Evolutionary conservation across 345 rosid species (phyloP).

Genomic region (Salix viminalis): DNA sequence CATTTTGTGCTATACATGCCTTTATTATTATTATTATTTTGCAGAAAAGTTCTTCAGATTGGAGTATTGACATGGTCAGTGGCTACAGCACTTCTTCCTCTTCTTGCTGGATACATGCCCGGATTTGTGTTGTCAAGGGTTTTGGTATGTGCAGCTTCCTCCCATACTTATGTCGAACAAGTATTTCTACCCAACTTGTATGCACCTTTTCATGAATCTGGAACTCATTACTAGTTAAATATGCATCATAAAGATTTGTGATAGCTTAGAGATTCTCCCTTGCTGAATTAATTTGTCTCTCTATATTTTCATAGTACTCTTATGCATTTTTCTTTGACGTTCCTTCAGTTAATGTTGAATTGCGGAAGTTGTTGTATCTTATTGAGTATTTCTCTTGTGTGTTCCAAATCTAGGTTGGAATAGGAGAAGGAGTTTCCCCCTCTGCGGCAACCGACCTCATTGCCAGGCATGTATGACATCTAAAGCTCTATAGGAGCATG

Average conservation of each 20-base stretch:
- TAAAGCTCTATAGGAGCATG: slow-evolving; percentile 20
- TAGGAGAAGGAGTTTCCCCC: slow-evolving; percentile 98
- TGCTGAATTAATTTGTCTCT: not conserved
- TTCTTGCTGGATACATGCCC: slow-evolving; percentile 86
- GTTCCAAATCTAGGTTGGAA: slow-evolving; percentile 67
- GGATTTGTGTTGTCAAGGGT: slow-evolving; percentile 70
- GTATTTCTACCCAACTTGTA: not conserved
- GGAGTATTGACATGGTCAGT: slow-evolving; percentile 91
- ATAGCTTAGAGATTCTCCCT: not conserved
- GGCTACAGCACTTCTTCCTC: slow-evolving; percentile 79
- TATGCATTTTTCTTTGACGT: slow-evolving; percentile 1
- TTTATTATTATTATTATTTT: slow-evolving; percentile 5
- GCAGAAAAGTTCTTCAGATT: slow-evolving; percentile 74
- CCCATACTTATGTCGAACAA: not conserved
- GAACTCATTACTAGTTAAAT: not conserved
- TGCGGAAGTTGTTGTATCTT: not conserved
- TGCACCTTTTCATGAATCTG: not conserved
- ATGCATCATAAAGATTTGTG: not conserved
- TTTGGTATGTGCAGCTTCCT: slow-evolving; percentile 47
- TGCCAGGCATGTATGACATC: slow-evolving; percentile 71
- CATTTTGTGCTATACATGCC: not conserved
- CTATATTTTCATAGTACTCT: not conserved
- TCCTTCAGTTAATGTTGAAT: not conserved
- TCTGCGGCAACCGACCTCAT: slow-evolving; percentile 97
- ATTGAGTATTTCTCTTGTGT: slow-evolving; percentile 1